Conservation (phyloP, 768 basidiomycete species). For the Daedaleopsis nitida region DNA sequence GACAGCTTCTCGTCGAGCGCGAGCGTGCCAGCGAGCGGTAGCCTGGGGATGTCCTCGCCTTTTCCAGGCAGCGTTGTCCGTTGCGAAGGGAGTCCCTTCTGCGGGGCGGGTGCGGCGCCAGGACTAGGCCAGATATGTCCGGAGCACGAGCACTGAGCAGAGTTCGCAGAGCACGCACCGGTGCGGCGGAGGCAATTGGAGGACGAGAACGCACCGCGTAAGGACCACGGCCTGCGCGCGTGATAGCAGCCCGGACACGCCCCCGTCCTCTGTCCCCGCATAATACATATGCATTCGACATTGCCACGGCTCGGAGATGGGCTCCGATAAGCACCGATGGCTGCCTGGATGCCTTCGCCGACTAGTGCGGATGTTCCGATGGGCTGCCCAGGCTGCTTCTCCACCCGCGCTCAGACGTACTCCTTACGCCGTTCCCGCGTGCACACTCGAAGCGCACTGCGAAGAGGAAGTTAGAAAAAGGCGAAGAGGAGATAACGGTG, state of each 20-base stretch:
- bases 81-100: neutral
- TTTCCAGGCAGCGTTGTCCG: slow-evolving; percentile 19
- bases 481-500: neutral
- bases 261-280: neutral
- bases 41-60: neutral
- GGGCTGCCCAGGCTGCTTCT: neutral
- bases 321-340: neutral
- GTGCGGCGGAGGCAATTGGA: neutral
- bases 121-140: neutral
- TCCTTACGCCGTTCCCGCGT: neutral
- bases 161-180: neutral
- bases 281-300: neutral
- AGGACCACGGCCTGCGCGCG: neutral
- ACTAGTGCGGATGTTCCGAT: neutral
- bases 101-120: neutral
- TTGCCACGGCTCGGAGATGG: neutral
- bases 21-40: neutral
- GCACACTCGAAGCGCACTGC: neutral
- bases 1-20: neutral
- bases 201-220: neutral
- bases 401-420: neutral
- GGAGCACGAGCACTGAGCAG: neutral
- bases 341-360: neutral
- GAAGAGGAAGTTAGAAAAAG: neutral
- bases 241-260: neutral